These are phyloP conservation scores for Antitrichia curtipendula DNA, from an alignment of 225 moss, liverwort and hornwort genomes.

Conservation along the genomic window DNA sequence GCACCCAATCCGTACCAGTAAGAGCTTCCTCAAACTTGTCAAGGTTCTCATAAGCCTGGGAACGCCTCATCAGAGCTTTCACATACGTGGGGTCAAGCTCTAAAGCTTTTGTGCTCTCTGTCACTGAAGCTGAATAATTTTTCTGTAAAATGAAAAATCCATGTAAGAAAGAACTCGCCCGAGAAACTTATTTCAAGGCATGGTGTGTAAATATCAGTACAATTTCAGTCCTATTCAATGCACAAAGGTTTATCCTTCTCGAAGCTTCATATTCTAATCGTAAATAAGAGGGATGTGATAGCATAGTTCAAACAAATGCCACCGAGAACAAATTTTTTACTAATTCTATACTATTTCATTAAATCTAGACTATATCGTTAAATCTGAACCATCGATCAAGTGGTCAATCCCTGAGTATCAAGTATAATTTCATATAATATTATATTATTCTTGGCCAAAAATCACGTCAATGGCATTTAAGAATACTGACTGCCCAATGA, in stretches of 20 bases:
- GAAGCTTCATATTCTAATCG: not conserved
- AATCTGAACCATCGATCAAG: not conserved
- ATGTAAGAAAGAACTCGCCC: not conserved
- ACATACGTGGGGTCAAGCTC: constrained; percentile 79
- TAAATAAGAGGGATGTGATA: not conserved
- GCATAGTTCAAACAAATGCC: not conserved
- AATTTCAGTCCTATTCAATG: not conserved
- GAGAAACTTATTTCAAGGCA: not conserved
- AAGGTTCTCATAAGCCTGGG: constrained; percentile 70
- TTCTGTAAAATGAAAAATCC: constrained; percentile 19
- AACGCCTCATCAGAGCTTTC: constrained; percentile 72
- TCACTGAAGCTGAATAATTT: constrained; percentile 41
- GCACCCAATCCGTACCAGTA: constrained; percentile 15
- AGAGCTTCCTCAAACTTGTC: constrained; percentile 82
- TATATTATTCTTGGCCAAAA: not conserved
- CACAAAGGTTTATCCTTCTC: not conserved
- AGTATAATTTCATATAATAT: not conserved
- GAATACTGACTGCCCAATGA: not conserved
- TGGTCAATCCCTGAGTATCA: not conserved
- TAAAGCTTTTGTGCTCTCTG: constrained; percentile 79
- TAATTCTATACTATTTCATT: not conserved
- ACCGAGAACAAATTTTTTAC: not conserved
- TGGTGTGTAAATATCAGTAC: not conserved
- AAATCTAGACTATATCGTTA: not conserved
- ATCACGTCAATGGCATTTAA: not conserved